Percentiles rank a stretch among this genome's conserved stretches.
phyloP scores from a whole-genome alignment of 208 protist genomes.

The Chromosphaera perkinsii region DNA sequence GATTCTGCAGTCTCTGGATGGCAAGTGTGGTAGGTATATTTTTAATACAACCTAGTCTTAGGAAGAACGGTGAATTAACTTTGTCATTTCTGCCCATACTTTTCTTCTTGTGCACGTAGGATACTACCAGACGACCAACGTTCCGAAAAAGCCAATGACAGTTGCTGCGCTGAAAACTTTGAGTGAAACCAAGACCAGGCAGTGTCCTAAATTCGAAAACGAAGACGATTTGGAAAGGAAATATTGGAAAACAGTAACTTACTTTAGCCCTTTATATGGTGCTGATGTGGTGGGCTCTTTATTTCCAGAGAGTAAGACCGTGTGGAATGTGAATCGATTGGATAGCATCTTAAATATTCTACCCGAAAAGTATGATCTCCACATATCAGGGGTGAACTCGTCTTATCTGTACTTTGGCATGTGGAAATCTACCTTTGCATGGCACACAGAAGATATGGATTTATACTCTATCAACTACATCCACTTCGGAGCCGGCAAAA shows the following conservation, averaged over 20 bases:
- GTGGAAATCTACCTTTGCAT: slow-evolving; percentile 31
- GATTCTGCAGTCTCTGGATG: background rate
- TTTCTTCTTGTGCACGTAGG: too few relatives aligned
- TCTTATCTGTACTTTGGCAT: slow-evolving; percentile 44
- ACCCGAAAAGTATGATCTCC: background rate
- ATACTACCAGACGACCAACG: too few relatives aligned
- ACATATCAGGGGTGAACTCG: slow-evolving; percentile 25
- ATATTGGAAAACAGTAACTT: slow-evolving; percentile 23
- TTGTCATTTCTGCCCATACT: too few relatives aligned
- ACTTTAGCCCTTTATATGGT: slow-evolving; percentile 29
- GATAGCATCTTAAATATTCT: slow-evolving; percentile 27
- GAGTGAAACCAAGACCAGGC: too few relatives aligned
- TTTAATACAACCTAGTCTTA: background rate
- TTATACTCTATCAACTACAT: slow-evolving; percentile 46
- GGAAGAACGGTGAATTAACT: background rate
- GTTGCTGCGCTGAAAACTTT: too few relatives aligned
- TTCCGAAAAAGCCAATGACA: too few relatives aligned
- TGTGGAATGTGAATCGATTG: slow-evolving; percentile 36
- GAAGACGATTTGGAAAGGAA: background rate
- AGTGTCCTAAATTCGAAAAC: background rate
- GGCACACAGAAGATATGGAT: slow-evolving; percentile 41
- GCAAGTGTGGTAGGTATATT: background rate
- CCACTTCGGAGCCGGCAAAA: slow-evolving; percentile 27
- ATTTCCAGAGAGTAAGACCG: slow-evolving; percentile 12
- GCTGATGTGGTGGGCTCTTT: slow-evolving; percentile 30